Evolutionary conservation across 108 stramenopile species (phyloP).

Genomic region (Stephanodiscus triporus): DNA sequence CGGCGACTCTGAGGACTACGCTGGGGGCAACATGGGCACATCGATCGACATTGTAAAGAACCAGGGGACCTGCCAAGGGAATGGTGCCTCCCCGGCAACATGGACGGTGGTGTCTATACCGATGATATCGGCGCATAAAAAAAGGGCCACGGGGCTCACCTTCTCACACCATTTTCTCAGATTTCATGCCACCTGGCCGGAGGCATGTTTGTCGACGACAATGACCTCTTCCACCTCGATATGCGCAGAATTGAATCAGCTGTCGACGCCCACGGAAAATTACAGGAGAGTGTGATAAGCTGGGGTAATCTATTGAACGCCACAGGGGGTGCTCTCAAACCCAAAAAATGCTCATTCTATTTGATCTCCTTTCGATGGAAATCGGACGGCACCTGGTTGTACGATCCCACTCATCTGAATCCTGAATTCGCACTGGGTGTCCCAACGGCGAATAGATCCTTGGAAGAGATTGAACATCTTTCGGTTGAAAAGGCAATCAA

Average conservation of each 20-base stretch:
- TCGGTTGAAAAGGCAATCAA: too few species aligned
- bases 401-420: neutral
- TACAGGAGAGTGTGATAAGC: too few species aligned
- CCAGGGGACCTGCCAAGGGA: constrained; percentile 36
- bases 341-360: neutral
- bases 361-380: neutral
- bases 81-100: too few species aligned
- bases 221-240: too few species aligned
- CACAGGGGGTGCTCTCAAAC: neutral
- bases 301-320: neutral
- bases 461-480: neutral
- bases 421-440: neutral
- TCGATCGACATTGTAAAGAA: neutral
- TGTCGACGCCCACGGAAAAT: too few species aligned
- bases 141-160: too few species aligned
- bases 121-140: too few species aligned
- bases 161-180: too few species aligned
- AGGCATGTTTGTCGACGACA: too few species aligned
- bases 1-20: constrained; percentile 12
- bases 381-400: neutral
- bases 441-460: neutral
- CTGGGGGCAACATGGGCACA: neutral
- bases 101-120: too few species aligned
- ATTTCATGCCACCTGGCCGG: too few species aligned
- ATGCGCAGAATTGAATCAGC: too few species aligned